Evolutionary conservation across 148 eudicot species (phyloP).

Genomic region (Bassia scoparia): DNA sequence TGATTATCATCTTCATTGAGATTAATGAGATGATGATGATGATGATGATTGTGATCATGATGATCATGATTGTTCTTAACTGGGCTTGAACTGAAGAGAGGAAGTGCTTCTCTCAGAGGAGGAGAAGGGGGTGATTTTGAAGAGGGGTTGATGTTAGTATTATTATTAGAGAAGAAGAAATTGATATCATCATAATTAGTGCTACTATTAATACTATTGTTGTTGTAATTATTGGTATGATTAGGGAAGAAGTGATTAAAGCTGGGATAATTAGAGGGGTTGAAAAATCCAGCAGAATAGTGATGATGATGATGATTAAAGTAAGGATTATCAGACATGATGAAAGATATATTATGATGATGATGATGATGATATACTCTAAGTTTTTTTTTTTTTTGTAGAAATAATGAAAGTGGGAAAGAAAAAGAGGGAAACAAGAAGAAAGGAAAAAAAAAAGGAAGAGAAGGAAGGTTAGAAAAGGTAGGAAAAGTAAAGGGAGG

Average conservation of each 20-base stretch:
- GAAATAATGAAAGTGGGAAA: background rate
- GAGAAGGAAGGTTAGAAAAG: conserved; percentile 19
- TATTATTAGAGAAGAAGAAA: conserved; percentile 22
- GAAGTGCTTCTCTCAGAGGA: conserved; percentile 54
- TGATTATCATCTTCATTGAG: conserved; percentile 28
- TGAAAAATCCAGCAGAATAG: conserved; percentile 25
- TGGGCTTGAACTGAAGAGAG: conserved; percentile 45
- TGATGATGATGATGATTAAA: conserved; percentile 32
- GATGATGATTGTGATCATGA: conserved; percentile 22
- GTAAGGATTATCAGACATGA: conserved; percentile 38
- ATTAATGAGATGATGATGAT: conserved; percentile 20
- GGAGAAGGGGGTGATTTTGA: conserved; percentile 47
- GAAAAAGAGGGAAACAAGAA: conserved; percentile 4
- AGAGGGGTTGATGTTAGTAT: background rate
- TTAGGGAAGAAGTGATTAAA: conserved; percentile 30
- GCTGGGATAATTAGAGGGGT: conserved; percentile 30
- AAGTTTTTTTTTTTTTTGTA: background rate
- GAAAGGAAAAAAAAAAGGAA: background rate
- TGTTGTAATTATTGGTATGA: background rate
- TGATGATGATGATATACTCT: background rate
- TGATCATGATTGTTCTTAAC: conserved; percentile 19
- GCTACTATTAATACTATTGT: background rate
- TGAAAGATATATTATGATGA: conserved; percentile 14
- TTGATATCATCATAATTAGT: conserved; percentile 22
- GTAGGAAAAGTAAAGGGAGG: conserved; percentile 21